These are phyloP conservation scores for Psilocybe azurescens DNA, from an alignment of 768 basidiomycete genomes.

Conservation along the genomic window DNA sequence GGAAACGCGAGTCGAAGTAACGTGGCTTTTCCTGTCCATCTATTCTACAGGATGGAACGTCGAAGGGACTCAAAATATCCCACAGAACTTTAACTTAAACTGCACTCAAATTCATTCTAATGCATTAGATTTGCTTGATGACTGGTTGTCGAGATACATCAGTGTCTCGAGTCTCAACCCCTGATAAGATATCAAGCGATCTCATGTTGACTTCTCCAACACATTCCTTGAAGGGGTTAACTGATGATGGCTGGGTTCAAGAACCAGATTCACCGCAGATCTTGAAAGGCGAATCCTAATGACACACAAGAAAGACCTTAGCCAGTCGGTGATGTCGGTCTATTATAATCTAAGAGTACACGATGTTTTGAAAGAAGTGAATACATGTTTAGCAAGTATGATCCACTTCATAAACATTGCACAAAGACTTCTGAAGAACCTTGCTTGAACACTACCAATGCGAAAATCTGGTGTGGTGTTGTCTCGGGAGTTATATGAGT, in stretches of 20 bases:
- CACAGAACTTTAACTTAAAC: neutral
- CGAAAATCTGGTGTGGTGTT: too few species aligned
- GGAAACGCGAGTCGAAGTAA: constrained; percentile 4
- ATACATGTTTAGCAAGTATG: neutral
- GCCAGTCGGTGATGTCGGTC: neutral
- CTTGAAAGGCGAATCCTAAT: neutral
- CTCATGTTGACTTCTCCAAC: neutral
- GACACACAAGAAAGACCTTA: neutral
- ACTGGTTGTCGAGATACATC: constrained; percentile 12
- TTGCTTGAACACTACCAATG: neutral
- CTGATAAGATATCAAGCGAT: constrained; percentile 3
- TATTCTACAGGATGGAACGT: neutral
- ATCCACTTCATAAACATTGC: neutral
- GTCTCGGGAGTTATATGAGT: neutral
- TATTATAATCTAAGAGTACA: neutral
- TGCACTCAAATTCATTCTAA: neutral
- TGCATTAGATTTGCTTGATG: neutral
- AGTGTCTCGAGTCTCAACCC: constrained; percentile 3
- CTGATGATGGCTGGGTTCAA: neutral
- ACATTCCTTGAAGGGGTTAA: neutral
- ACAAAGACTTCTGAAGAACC: neutral
- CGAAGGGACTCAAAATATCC: neutral
- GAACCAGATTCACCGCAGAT: neutral
- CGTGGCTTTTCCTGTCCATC: neutral
- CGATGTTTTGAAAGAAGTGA: neutral